phyloP scores from a whole-genome alignment of 2,329 filamentous ascomycete species.

The Mariannaea elegans region DNA sequence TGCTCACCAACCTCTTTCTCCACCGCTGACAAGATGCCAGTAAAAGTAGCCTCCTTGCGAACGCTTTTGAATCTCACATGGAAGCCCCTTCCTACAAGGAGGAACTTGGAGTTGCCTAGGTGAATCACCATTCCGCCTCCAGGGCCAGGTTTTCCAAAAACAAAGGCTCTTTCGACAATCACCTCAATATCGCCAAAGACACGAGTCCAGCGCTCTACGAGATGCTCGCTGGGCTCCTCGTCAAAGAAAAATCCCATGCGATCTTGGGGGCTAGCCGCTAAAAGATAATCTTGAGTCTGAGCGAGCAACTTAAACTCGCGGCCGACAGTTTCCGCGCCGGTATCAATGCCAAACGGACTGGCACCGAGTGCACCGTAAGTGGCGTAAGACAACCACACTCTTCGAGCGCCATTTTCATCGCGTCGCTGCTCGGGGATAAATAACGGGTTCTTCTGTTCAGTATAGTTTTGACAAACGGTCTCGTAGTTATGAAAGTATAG shows the following conservation, averaged over 20 bases:
- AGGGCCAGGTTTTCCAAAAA: constrained; percentile 50
- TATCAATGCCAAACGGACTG: constrained; percentile 52
- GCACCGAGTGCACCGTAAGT: constrained; percentile 50
- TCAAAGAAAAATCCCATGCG: constrained; percentile 52
- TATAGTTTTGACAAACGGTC: constrained; percentile 53
- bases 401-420: constrained; percentile 54
- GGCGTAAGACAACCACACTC: constrained; percentile 54
- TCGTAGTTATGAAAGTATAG: constrained; percentile 60
- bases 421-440: constrained; percentile 63
- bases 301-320: constrained; percentile 45
- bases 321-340: constrained; percentile 41
- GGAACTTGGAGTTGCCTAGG: constrained; percentile 45
- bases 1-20: constrained; percentile 49
- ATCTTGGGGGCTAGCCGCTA: constrained; percentile 42
- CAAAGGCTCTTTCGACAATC: constrained; percentile 49
- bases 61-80: constrained; percentile 46
- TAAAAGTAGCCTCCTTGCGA: constrained; percentile 45
- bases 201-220: constrained; percentile 39
- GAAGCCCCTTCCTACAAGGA: constrained; percentile 50
- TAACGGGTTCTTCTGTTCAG: constrained; percentile 53
- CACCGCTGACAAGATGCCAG: constrained; percentile 47
- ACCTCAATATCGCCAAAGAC: constrained; percentile 46
- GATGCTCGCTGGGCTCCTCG: constrained; percentile 37
- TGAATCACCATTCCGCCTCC: constrained; percentile 52
- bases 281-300: constrained; percentile 39